These are phyloP conservation scores for Rhizopogon vesiculosus DNA, from an alignment of 768 basidiomycete species.

Conservation along the genomic window DNA sequence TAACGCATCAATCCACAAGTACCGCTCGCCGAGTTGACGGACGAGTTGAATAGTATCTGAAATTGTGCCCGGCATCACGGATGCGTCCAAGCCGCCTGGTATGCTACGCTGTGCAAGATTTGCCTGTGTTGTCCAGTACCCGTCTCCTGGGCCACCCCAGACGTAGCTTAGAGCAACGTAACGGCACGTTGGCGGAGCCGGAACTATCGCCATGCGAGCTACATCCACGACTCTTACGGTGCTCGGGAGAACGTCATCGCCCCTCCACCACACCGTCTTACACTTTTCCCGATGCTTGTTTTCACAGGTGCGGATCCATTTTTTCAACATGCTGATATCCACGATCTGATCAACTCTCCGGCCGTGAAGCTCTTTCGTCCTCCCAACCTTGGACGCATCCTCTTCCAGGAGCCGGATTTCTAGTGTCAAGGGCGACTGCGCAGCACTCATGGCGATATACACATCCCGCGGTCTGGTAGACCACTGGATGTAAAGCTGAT, in stretches of 20 bases:
- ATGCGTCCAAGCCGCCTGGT: constrained; percentile 6
- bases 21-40: constrained; percentile 9
- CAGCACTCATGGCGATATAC: too few species aligned
- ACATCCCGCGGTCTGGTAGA: neutral
- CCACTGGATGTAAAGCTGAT: constrained; percentile 10
- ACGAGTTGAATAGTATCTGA: constrained; percentile 13
- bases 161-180: constrained; percentile 15
- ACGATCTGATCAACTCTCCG: neutral
- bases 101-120: constrained; percentile 2
- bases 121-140: neutral
- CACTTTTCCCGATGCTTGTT: neutral
- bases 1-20: constrained; percentile 14
- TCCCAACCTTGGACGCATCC: too few species aligned
- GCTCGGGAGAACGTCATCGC: neutral
- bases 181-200: neutral
- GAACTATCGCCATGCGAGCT: neutral
- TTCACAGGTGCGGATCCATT: neutral
- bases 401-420: too few species aligned
- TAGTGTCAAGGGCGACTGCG: too few species aligned
- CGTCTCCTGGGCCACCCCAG: constrained; percentile 7
- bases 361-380: too few species aligned
- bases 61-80: constrained; percentile 9
- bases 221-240: neutral
- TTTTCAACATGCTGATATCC: neutral
- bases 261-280: neutral